Conservation (phyloP, 805 yeast species). For the Starmerella potacharoeniae region DNA sequence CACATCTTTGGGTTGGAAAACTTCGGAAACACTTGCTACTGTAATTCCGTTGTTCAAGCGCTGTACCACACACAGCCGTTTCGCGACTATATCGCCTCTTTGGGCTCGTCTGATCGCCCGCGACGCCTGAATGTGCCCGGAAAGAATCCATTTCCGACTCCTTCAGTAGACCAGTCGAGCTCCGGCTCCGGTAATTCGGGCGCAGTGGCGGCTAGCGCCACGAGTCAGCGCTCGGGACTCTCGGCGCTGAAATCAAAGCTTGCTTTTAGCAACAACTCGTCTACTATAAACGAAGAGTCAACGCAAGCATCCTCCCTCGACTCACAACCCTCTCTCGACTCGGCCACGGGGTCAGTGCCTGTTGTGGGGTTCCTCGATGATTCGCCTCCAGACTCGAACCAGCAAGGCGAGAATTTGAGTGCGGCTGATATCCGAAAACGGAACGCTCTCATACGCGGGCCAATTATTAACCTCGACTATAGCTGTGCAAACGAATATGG, state of each 20-base stretch:
- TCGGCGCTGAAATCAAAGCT: conserved; percentile 8
- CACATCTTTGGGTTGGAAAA: conserved; percentile 37
- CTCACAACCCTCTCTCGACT: not conserved
- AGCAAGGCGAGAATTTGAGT: conserved; percentile 7
- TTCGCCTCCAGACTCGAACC: not conserved
- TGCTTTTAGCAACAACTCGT: not conserved
- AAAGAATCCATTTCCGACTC: conserved; percentile 26
- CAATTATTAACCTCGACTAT: conserved; percentile 71
- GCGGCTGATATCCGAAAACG: conserved; percentile 60
- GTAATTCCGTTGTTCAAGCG: conserved; percentile 86
- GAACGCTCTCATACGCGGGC: conserved; percentile 68
- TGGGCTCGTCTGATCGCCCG: conserved; percentile 25
- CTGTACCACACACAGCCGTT: conserved; percentile 64
- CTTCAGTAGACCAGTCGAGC: not conserved
- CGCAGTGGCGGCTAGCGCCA: not conserved
- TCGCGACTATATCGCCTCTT: conserved; percentile 37
- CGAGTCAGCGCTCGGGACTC: conserved; percentile 5
- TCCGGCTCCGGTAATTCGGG: not conserved
- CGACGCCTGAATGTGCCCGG: conserved; percentile 32
- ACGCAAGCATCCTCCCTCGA: not conserved
- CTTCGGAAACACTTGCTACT: conserved; percentile 68
- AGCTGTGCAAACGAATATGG: conserved; percentile 43
- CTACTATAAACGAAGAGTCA: not conserved
- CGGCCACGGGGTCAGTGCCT: conserved; percentile 8
- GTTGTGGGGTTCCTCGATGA: conserved; percentile 17